Evolutionary conservation across 805 yeast genomes (phyloP), one percentile per base, ranked within the genome.

Genomic region (Komagataella pseudopastoris): DNA sequence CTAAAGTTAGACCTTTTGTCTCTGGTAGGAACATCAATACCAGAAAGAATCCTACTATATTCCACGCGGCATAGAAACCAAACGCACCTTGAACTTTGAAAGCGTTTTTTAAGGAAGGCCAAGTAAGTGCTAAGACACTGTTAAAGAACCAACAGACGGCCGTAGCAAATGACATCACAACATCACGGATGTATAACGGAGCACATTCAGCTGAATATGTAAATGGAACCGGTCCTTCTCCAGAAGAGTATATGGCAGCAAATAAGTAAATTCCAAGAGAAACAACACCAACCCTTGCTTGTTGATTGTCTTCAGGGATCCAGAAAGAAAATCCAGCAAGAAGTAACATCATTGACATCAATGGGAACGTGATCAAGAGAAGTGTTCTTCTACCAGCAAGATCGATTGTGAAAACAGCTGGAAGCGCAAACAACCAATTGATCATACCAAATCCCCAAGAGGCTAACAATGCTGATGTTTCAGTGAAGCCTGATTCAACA

Each of bases 211-310:
- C 95, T 22, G 89, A 82, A 62, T 88, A 85, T 2, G 93, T 84
- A 69, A 88, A 88, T 3, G 96, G 95, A 47, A 88, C 93, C 12
- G 93, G 95, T 47, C 96, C 96, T 64, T 85, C 88, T 51, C 95
- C 91, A 3, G 86, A 79, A 0, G 95, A 85, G 67, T 88, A 88
- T 52, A 84, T 83, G 46, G 79, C 74, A 0, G 88, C 71, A 65
- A 77, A 87, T 30, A 88, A 61, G 63, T 88, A 88, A 53, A 88
- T 81, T 57, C 93, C 95, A 54, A 80, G 69, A 5, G 84, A 71
- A 52, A 86, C 80, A 51, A 83, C 74, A 3, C 81, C 96, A 53
- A 83, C 66, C 59, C 86, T 74, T 3, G 81, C 82, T 6, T 76
- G 64, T 22, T 60, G 61, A 12, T 62, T 58, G 6, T 52, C 54